Percentiles rank a stretch among this genome's conserved stretches.
These are phyloP conservation scores for Maudiozyma humilis DNA, from an alignment of 1,139 yeast species.

Conservation along the genomic window DNA sequence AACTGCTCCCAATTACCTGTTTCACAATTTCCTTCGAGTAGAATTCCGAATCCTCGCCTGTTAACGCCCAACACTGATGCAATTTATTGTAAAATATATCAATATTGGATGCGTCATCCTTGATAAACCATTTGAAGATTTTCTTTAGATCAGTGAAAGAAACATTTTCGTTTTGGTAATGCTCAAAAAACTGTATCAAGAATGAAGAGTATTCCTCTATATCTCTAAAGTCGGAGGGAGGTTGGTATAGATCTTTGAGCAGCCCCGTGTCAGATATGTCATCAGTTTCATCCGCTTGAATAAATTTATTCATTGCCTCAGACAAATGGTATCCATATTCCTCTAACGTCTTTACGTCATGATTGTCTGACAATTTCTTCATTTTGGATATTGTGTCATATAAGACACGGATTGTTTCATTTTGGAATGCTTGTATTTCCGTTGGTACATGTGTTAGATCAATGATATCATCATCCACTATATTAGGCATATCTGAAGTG, in stretches of 20 bases:
- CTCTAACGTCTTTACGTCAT: slow-evolving; percentile 17
- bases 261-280: slow-evolving; percentile 7
- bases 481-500: background rate
- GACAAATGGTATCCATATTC: slow-evolving; percentile 24
- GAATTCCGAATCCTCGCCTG: slow-evolving; percentile 14
- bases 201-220: slow-evolving; percentile 24
- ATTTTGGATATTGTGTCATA: too few species aligned
- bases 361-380: background rate
- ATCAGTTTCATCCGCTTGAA: background rate
- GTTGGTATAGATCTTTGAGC: slow-evolving; percentile 12
- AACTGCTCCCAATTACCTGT: slow-evolving; percentile 14
- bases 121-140: slow-evolving; percentile 14
- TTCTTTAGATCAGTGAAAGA: slow-evolving; percentile 15
- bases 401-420: too few species aligned
- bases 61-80: slow-evolving; percentile 27
- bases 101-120: slow-evolving; percentile 16
- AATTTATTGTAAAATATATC: slow-evolving; percentile 24
- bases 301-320: slow-evolving; percentile 18
- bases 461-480: background rate
- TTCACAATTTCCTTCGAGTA: slow-evolving; percentile 19
- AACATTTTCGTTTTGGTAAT: slow-evolving; percentile 20
- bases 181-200: slow-evolving; percentile 22
- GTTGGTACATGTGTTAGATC: background rate
- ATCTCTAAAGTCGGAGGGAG: slow-evolving; percentile 14
- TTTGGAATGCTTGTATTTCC: background rate